A percentile compares a stretch with the other conserved stretches of the same genome.
These are phyloP conservation scores for Penicillium alfredii DNA, from an alignment of 495 filamentous ascomycete species.

Conservation along the genomic window DNA sequence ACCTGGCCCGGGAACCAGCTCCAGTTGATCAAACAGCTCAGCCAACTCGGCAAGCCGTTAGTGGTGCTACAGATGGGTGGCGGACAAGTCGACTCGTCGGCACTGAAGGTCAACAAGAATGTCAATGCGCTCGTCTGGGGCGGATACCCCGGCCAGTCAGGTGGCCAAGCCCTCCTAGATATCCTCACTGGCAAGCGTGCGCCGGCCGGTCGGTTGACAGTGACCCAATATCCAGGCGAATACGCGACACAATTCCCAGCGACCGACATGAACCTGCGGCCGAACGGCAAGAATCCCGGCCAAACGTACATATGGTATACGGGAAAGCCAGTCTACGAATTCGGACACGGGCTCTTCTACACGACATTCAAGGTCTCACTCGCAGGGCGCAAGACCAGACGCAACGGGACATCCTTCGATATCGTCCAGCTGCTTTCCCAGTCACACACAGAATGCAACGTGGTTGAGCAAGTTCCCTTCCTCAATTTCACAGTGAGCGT, in stretches of 20 bases:
- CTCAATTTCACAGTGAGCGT: slow-evolving; percentile 38
- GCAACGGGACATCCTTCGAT: slow-evolving; percentile 13
- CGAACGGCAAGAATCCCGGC: slow-evolving; percentile 37
- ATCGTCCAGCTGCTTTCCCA: slow-evolving; percentile 25
- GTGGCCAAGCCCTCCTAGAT: slow-evolving; percentile 49
- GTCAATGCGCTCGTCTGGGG: slow-evolving; percentile 52
- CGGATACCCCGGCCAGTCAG: slow-evolving; percentile 56
- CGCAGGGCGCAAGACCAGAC: slow-evolving; percentile 1
- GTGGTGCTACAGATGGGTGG: slow-evolving; percentile 57
- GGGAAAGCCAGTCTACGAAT: slow-evolving; percentile 46
- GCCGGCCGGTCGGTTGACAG: slow-evolving; percentile 52
- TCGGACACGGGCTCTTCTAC: slow-evolving; percentile 52
- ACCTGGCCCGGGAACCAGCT: slow-evolving; percentile 54
- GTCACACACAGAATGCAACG: slow-evolving; percentile 20
- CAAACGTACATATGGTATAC: slow-evolving; percentile 61
- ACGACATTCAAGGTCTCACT: slow-evolving; percentile 39
- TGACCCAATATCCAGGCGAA: slow-evolving; percentile 52
- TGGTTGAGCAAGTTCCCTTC: slow-evolving; percentile 35
- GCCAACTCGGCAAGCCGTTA: slow-evolving; percentile 46
- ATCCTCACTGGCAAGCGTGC: slow-evolving; percentile 48
- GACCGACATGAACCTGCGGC: slow-evolving; percentile 52
- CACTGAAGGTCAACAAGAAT: slow-evolving; percentile 44
- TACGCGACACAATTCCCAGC: slow-evolving; percentile 50
- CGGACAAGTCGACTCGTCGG: slow-evolving; percentile 50
- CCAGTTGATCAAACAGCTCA: slow-evolving; percentile 47